These are phyloP conservation scores for Stemphylium beticola DNA, from an alignment of 2,329 filamentous ascomycete genomes.

Conservation along the genomic window DNA sequence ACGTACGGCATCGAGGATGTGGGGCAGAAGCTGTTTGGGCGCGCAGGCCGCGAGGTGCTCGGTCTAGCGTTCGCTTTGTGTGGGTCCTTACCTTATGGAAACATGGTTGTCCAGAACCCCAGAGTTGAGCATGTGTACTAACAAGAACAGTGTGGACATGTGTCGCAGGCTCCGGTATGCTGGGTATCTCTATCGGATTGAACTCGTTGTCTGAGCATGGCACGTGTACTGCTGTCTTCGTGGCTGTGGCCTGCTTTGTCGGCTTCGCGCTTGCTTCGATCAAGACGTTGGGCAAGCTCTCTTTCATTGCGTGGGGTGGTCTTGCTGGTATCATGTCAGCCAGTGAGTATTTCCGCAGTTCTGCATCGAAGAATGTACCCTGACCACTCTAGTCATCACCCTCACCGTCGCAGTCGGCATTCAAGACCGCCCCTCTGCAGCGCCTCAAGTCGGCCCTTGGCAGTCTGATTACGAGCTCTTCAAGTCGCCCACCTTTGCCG, in stretches of 20 bases:
- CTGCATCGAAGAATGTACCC: background rate
- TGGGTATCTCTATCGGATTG: constrained; percentile 53
- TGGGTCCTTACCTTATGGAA: constrained; percentile 18
- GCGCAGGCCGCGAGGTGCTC: constrained; percentile 58
- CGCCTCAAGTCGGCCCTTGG: constrained; percentile 28
- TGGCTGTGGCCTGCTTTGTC: constrained; percentile 63
- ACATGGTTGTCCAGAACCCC: constrained; percentile 18
- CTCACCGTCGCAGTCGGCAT: constrained; percentile 36
- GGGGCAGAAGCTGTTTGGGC: constrained; percentile 61
- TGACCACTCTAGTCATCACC: constrained; percentile 24
- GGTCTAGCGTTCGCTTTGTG: constrained; percentile 44
- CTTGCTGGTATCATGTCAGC: constrained; percentile 26
- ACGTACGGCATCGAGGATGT: constrained; percentile 66
- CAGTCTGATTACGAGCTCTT: constrained; percentile 30
- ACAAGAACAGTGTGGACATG: constrained; percentile 52
- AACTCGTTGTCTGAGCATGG: constrained; percentile 64
- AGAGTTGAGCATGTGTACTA: background rate
- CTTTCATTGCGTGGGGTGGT: constrained; percentile 36
- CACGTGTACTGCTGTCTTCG: constrained; percentile 70
- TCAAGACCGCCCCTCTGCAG: constrained; percentile 32
- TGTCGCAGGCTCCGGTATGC: constrained; percentile 71
- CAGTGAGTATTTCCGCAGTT: constrained; percentile 18
- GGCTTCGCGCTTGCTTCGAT: constrained; percentile 57
- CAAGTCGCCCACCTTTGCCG: constrained; percentile 19
- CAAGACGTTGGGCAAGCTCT: constrained; percentile 43